Percentiles rank a stretch among this genome's conserved stretches.
phyloP scores from a whole-genome alignment of 495 filamentous ascomycete genomes.

The Penicillium simplicissimum region DNA sequence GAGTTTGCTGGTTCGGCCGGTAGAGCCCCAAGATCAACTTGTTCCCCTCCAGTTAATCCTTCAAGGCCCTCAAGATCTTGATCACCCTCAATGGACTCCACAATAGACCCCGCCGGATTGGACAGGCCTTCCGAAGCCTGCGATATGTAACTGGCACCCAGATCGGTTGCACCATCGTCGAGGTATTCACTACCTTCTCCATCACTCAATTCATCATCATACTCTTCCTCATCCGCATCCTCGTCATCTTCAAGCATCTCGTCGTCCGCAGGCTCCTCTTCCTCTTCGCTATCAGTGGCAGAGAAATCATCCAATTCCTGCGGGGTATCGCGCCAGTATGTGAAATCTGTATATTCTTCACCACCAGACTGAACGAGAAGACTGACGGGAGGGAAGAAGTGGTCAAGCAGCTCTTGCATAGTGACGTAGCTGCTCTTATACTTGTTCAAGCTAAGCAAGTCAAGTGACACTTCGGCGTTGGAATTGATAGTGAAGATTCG shows the following conservation, averaged over 20 bases:
- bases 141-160: slow-evolving; percentile 63
- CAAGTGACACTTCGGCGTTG: slow-evolving; percentile 93
- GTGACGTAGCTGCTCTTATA: slow-evolving; percentile 96
- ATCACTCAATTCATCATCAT: slow-evolving; percentile 41
- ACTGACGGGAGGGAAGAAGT: slow-evolving; percentile 89
- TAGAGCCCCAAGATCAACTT: slow-evolving; percentile 4
- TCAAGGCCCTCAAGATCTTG: slow-evolving; percentile 8
- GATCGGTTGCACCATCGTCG: slow-evolving; percentile 43
- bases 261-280: slow-evolving; percentile 45
- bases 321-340: slow-evolving; percentile 78
- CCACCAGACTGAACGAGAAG: slow-evolving; percentile 74
- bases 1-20: slow-evolving; percentile 9
- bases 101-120: slow-evolving; percentile 45
- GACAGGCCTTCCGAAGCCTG: slow-evolving; percentile 53
- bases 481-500: slow-evolving; percentile 99
- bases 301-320: slow-evolving; percentile 77
- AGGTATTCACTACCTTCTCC: slow-evolving; percentile 47
- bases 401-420: slow-evolving; percentile 94
- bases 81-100: slow-evolving; percentile 36
- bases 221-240: slow-evolving; percentile 43
- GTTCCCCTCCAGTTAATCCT: slow-evolving; percentile 21
- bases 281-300: slow-evolving; percentile 68
- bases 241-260: slow-evolving; percentile 45
- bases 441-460: slow-evolving; percentile 86
- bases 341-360: slow-evolving; percentile 87